Base-by-base conservation (phyloP, 257 asterid genomes). In the Paraleonurus japonicus region DNA sequence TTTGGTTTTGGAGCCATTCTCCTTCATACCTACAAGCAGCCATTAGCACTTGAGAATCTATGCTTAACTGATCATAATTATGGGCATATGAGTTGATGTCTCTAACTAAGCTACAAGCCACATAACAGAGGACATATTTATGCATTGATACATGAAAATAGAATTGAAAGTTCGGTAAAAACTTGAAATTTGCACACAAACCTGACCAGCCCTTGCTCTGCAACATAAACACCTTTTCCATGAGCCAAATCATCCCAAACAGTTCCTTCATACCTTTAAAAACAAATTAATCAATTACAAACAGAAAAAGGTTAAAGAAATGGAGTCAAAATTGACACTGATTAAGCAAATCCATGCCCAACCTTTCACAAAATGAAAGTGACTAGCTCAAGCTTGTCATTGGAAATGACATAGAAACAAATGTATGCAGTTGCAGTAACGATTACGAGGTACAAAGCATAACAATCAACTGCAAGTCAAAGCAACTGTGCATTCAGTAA, bases 181-280 rank as follows among this genome's bases (percentile, higher is more conserved):
- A 35, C 57, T 45, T 63, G 26, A 72, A 27, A 55, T 43, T 26
- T 17, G 23, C 69, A 16, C 51, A 79, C 88, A 70, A 70, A 95
- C 99, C 99, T 91, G 85, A 95, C 97, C 63, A 92, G 86, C 79
- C 96, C 98, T 33, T 83, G 79, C 88, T 88, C 95, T 24, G 92
- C 98, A 24, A 87, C 87, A 76, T 62, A 88, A 22, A 95, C 99
- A 61, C 99, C 99, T 80, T 88, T 95, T 26, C 99, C 99, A 83
- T 95, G 99, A 62, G 99, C 99, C 83, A 82, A 67, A 80, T 95
- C 99, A 88, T 95, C 99, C 99, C 99, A 95, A 37, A 95, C 98
- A 66, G 99, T 95, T 80, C 99, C 99, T 88, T 95, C 99, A 78
- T 92, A 95, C 85, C 99, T 95, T 83, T 27, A 61, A 64, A 65